Evolutionary conservation across 306 rosid species (phyloP).

Genomic region (Acacia acuminata): DNA sequence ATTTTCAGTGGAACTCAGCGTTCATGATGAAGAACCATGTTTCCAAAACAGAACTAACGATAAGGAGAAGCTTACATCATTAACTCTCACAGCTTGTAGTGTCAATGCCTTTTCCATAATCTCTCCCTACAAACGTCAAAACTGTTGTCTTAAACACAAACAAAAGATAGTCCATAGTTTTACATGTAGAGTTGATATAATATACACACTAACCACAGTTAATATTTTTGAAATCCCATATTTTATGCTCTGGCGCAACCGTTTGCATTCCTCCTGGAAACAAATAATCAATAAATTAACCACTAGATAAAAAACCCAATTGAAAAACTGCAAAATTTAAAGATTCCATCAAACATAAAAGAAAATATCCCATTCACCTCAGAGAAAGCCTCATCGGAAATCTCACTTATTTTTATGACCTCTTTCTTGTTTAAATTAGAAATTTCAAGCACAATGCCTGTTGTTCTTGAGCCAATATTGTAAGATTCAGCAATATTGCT

Average conservation of each 20-base stretch:
- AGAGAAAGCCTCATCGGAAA: conserved; percentile 84
- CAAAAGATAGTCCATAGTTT: conserved; percentile 15
- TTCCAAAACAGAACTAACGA: background rate
- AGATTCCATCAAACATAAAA: conserved; percentile 8
- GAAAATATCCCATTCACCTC: conserved; percentile 57
- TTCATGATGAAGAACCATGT: conserved; percentile 12
- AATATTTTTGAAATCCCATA: conserved; percentile 76
- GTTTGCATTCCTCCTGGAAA: conserved; percentile 86
- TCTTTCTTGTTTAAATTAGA: conserved; percentile 83
- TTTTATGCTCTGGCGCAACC: conserved; percentile 71
- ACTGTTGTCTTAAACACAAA: conserved; percentile 23
- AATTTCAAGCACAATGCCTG: conserved; percentile 76
- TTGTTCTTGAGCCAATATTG: conserved; percentile 65
- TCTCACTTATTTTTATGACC: conserved; percentile 66
- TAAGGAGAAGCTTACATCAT: conserved; percentile 58
- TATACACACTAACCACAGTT: conserved; percentile 73
- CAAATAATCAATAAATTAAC: conserved; percentile 35
- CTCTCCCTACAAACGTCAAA: conserved; percentile 70
- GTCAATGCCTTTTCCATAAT: conserved; percentile 67
- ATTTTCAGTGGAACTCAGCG: conserved; percentile 20
- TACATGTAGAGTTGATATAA: conserved; percentile 27
- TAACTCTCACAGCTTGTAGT: conserved; percentile 75
- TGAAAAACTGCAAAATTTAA: background rate
- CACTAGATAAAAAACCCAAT: conserved; percentile 13
- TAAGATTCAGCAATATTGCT: conserved; percentile 70